Conservation (phyloP, 805 yeast species). For the Brettanomyces bruxellensis region DNA sequence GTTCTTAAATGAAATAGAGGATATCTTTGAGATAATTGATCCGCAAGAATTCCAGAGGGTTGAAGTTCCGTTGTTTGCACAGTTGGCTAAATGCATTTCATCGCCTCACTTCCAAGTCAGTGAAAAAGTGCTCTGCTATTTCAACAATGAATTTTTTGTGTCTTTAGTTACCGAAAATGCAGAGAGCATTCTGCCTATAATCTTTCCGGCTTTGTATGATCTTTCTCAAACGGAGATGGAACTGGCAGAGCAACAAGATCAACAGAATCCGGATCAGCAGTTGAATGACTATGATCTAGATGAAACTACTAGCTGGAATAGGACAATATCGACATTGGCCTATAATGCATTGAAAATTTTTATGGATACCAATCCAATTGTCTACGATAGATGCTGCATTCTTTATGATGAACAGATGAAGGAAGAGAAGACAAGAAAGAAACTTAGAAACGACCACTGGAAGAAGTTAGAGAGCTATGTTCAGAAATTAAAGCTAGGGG, state of each 20-base stretch:
- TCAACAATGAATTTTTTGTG: constrained; percentile 92
- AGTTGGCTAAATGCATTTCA: constrained; percentile 85
- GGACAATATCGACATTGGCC: constrained; percentile 85
- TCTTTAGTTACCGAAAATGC: constrained; percentile 87
- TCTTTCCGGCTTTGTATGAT: constrained; percentile 85
- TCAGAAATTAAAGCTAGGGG: constrained; percentile 21
- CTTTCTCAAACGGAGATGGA: constrained; percentile 42
- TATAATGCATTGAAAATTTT: constrained; percentile 85
- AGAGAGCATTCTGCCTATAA: constrained; percentile 84
- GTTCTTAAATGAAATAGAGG: constrained; percentile 94
- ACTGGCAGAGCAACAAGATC: constrained; percentile 21
- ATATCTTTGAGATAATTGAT: constrained; percentile 92
- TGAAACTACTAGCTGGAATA: constrained; percentile 71
- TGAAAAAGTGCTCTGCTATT: constrained; percentile 86
- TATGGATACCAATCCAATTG: constrained; percentile 83
- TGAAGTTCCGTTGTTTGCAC: constrained; percentile 89
- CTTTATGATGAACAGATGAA: constrained; percentile 72
- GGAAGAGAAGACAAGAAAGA: constrained; percentile 58
- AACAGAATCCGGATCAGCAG: constrained; percentile 9
- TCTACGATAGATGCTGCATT: constrained; percentile 89
- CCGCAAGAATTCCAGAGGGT: constrained; percentile 86
- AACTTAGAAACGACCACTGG: constrained; percentile 63
- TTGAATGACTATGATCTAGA: constrained; percentile 29
- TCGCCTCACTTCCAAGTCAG: constrained; percentile 96
- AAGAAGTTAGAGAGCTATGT: constrained; percentile 57